Conservation (phyloP, 2,329 filamentous ascomycete species). For the Plectosphaerella plurivora region DNA sequence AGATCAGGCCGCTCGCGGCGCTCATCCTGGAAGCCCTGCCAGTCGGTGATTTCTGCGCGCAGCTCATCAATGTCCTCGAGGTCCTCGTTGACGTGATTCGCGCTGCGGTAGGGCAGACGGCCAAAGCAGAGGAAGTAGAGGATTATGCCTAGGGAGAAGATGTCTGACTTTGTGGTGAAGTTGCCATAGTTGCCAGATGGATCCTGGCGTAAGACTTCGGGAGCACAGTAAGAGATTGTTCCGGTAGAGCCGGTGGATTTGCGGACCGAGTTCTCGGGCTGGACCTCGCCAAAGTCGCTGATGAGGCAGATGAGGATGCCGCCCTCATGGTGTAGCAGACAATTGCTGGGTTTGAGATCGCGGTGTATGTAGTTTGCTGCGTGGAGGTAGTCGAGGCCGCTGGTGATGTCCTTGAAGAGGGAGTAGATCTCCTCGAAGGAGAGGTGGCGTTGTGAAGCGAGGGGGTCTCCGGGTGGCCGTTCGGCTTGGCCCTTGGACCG, state of each 20-base stretch:
- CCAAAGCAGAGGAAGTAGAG: constrained; percentile 97
- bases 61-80: constrained; percentile 85
- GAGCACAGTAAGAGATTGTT: constrained; percentile 95
- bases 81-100: constrained; percentile 84
- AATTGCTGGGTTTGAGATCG: constrained; percentile 95
- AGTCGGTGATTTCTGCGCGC: constrained; percentile 78
- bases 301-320: constrained; percentile 75
- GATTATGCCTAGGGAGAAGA: constrained; percentile 99
- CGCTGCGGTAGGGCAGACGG: constrained; percentile 76
- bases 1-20: constrained; percentile 73
- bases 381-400: constrained; percentile 85
- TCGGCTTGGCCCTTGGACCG: constrained; percentile 75
- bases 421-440: constrained; percentile 93
- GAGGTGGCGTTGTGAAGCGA: constrained; percentile 35
- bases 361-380: constrained; percentile 90
- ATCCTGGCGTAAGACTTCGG: constrained; percentile 76
- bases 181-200: constrained; percentile 71
- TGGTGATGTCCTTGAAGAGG: constrained; percentile 92
- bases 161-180: constrained; percentile 94
- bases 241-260: constrained; percentile 90
- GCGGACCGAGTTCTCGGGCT: constrained; percentile 74
- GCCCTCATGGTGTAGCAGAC: constrained; percentile 75
- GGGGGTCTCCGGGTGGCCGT: constrained; percentile 43
- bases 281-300: constrained; percentile 97
- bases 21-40: constrained; percentile 82